phyloP scores from a whole-genome alignment of 2,329 filamentous ascomycete species.

The Daldinia sp. region DNA sequence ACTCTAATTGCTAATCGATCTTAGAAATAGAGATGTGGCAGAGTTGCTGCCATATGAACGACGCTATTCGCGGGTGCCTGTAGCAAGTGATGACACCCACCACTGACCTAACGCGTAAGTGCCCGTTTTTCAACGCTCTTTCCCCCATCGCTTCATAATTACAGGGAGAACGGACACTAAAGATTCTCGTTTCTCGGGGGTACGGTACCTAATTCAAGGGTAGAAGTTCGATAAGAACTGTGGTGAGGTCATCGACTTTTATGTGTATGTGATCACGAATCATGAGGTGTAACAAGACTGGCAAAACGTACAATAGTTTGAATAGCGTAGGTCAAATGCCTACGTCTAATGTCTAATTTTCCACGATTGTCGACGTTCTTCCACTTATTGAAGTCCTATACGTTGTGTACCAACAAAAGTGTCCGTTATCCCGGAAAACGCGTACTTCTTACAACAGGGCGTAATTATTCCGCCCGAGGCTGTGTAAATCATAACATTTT shows the following conservation, averaged over 20 bases:
- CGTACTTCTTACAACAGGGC: not conserved
- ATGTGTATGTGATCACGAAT: conserved; percentile 40
- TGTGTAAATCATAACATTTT: not conserved
- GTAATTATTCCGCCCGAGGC: not conserved
- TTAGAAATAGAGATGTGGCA: not conserved
- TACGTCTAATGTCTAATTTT: conserved; percentile 21
- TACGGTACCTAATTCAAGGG: not conserved
- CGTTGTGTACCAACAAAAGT: not conserved
- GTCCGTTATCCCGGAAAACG: not conserved
- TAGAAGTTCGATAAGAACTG: not conserved
- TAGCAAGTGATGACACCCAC: not conserved
- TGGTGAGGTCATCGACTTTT: conserved; percentile 45
- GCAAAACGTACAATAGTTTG: not conserved
- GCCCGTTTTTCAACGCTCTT: not conserved
- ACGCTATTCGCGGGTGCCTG: not conserved
- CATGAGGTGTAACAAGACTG: conserved; percentile 14
- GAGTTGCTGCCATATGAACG: not conserved
- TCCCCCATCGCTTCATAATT: not conserved
- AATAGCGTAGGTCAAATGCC: too few species aligned
- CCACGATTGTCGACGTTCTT: not conserved
- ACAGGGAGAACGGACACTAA: not conserved
- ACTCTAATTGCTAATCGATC: not conserved
- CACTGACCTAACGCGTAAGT: not conserved
- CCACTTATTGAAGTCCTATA: not conserved
- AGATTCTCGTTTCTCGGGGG: not conserved